Evolutionary conservation across 192 early-diverging fungal species (phyloP), one percentile per base, ranked within the genome.

Genomic region (Umbelopsis vinacea): DNA sequence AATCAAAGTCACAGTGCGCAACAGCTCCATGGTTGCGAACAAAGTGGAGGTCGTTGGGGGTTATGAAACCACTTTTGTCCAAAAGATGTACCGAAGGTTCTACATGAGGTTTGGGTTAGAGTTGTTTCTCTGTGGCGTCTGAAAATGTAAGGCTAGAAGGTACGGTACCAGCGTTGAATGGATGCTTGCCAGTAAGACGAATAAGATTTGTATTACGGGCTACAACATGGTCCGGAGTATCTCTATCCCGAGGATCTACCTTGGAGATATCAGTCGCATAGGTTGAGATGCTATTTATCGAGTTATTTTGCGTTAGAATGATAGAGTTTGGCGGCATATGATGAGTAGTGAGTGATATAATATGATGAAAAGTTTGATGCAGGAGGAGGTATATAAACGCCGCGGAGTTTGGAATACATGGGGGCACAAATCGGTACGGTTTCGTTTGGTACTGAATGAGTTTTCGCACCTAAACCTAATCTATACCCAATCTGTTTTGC

Each of bases 21-120:
- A 91, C 90, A 24, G 86, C 52, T 2, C 90, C 90, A 74, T 92
- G 90, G 67, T 92, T 92, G 15, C 90, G 67, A n/a, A 92, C 90
- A 76, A 87, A 89, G 72, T 92, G 89, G 43, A 91, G 63, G 29
- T 79, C 67, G 24, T 67, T 67, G 23, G 91, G 88, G 0, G 90
- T 92, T 67, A 92, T 73, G 35, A 84, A 83, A 11, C 83, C 85
- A 22, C 72, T 73, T 46, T 85, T 68, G 26, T 82, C 14, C 45
- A 90, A 82, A 35, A 76, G 50, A 45, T 68, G 66, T 45, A 83
- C 50, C 21, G 83, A 73, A 23, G 89, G 72, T 70, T 90, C 89
- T 67, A 70, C 76, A 63, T 50, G 10, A 29, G 17, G 15, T 3
- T 21, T 50, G 26, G 48, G 47, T 50, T 38, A 21, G n/a, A 29